Base-by-base conservation (phyloP, 2,329 filamentous ascomycete species). In the Colletotrichum eleusines region DNA sequence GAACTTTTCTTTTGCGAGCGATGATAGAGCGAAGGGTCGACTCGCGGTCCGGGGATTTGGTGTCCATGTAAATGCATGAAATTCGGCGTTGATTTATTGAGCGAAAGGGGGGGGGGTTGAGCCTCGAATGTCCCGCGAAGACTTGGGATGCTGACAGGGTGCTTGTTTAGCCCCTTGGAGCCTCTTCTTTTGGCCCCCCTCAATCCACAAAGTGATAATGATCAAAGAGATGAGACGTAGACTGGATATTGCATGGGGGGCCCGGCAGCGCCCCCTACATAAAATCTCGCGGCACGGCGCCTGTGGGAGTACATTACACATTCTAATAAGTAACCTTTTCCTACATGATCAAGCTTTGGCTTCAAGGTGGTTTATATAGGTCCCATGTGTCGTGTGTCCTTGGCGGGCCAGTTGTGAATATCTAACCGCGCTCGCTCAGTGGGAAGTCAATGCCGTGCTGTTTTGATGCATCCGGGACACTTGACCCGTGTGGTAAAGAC, bases 151-250 rank as follows among this genome's bases (percentile, higher is more conserved):
- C 38, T 35, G 40, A 53, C 9, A n/a, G 28, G 53, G 16, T 53
- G 40, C 12, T 42, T 26, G 35, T 58, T 46, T 8, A 42, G 31
- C 35, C 7, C 28, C 5, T n/a, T 20, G 33, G 42, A 44, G 33
- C n/a, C 42, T 33, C 18, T 40, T 18, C 18, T 5, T 11, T 16
- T 7, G 18, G 57, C 23, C 40, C 44, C 42, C 40, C 18, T 58
- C 11, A 20, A 46, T 23, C 54, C 23, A 16, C 23, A 63, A 68
- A 69, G 58, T 54, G 44, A 31, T 69, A 69, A 71, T 69, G 69
- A 71, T 48, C 69, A 68, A 62, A 70, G 69, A 71, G 46, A 69
- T n/a, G 69, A 71, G 69, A 71, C 46, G 68, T 71, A 71, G 69
- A 71, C 64, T 71, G 69, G 53, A 54, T 40, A 63, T 48, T 71